Evolutionary conservation across 371 early-diverging fungal species (phyloP).

Genomic region (Phascolomyces articulosus): DNA sequence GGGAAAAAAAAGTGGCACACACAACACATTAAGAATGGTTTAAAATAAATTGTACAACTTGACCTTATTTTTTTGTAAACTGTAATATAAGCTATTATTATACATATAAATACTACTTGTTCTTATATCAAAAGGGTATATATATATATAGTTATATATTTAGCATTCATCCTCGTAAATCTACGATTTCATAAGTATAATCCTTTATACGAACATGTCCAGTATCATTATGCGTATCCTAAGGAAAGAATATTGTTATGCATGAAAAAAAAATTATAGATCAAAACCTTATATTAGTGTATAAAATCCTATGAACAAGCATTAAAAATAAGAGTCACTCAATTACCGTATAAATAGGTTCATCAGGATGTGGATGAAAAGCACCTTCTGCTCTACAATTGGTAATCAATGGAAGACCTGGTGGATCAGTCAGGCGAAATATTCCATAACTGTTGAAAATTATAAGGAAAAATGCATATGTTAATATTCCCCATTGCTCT

Average conservation of each 20-base stretch:
- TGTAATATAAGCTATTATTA: too few species aligned
- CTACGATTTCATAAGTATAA: constrained; percentile 53
- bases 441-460: constrained; percentile 71
- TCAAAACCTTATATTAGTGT: too few species aligned
- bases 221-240: constrained; percentile 55
- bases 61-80: too few species aligned
- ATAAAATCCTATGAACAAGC: too few species aligned
- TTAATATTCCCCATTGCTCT: not conserved
- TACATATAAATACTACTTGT: too few species aligned
- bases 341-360: constrained; percentile 69
- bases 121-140: too few species aligned
- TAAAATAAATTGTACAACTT: too few species aligned
- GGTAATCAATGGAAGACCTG: constrained; percentile 81
- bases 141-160: too few species aligned
- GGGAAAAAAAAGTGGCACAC: too few species aligned
- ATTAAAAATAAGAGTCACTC: constrained; percentile 10
- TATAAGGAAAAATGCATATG: not conserved
- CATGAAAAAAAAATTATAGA: too few species aligned
- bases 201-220: constrained; percentile 47
- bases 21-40: too few species aligned
- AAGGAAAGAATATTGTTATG: too few species aligned
- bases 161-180: constrained; percentile 40
- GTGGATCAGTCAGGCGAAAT: constrained; percentile 89
- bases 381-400: constrained; percentile 69
- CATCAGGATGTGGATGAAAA: constrained; percentile 87